phyloP scores from a whole-genome alignment of 2,329 filamentous ascomycete species.

The Diaporthe nobilis region DNA sequence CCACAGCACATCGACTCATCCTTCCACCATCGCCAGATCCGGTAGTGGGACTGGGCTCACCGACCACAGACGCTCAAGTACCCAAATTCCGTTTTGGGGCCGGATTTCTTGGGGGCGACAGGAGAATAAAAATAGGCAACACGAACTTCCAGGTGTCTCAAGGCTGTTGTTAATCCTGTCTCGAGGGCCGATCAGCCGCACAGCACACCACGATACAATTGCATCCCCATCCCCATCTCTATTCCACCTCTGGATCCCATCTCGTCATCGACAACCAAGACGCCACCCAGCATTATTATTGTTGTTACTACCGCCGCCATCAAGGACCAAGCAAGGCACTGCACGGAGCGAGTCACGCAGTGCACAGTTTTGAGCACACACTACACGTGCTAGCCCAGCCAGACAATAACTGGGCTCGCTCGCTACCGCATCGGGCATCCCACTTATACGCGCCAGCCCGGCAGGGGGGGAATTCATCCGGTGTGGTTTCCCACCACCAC shows the following conservation, averaged over 20 bases:
- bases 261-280: conserved; percentile 1
- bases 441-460: conserved; percentile 22
- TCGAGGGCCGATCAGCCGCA: neutral
- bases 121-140: conserved; percentile 11
- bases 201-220: neutral
- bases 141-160: neutral
- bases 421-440: conserved; percentile 18
- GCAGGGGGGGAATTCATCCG: neutral
- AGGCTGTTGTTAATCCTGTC: neutral
- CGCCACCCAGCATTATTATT: neutral
- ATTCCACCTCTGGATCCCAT: neutral
- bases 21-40: conserved; percentile 34
- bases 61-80: neutral
- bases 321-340: neutral
- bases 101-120: conserved; percentile 11
- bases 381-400: neutral
- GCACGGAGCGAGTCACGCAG: conserved; percentile 23
- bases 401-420: conserved; percentile 21
- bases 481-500: conserved; percentile 23
- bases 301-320: neutral
- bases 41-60: conserved; percentile 31
- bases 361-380: neutral
- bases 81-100: conserved; percentile 1
- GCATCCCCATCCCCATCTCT: neutral
- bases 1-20: conserved; percentile 36